phyloP scores from a whole-genome alignment of 129 eudicot species.

The Dittrichia graveolens region DNA sequence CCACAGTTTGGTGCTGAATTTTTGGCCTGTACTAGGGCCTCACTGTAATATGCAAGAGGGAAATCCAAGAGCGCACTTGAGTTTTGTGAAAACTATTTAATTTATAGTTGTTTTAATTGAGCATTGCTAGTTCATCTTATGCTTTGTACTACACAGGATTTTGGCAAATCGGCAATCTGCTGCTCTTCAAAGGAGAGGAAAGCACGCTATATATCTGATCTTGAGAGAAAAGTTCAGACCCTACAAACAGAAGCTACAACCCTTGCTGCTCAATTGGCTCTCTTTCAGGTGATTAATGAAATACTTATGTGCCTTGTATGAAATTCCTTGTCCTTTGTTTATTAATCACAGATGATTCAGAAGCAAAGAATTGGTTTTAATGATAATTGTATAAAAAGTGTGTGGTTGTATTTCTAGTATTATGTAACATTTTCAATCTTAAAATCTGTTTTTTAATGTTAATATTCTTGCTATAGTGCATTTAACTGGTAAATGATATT shows the following conservation, averaged over 20 bases:
- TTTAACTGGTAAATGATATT: background rate
- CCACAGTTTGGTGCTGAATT: too few relatives aligned
- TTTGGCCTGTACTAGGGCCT: too few relatives aligned
- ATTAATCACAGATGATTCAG: too few relatives aligned
- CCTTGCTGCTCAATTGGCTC: slow-evolving; percentile 82
- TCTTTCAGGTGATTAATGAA: slow-evolving; percentile 59
- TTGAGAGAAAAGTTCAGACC: slow-evolving; percentile 87
- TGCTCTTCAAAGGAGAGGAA: slow-evolving; percentile 95
- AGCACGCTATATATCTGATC: slow-evolving; percentile 80
- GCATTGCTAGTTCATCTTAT: slow-evolving; percentile 18
- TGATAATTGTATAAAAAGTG: background rate
- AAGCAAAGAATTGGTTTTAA: too few relatives aligned
- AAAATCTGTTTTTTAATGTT: too few relatives aligned
- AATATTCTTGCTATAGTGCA: too few relatives aligned
- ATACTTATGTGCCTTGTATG: background rate
- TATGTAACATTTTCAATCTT: too few relatives aligned
- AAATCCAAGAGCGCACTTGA: too few relatives aligned
- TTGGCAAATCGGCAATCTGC: slow-evolving; percentile 96
- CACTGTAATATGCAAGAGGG: too few relatives aligned
- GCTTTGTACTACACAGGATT: slow-evolving; percentile 49
- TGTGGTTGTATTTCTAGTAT: background rate
- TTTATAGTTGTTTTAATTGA: background rate
- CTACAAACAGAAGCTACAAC: slow-evolving; percentile 94
- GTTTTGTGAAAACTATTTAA: background rate
- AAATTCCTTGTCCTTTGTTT: too few relatives aligned